Evolutionary conservation across 2,329 filamentous ascomycete genomes (phyloP).

Genomic region (Penicillium sp.): DNA sequence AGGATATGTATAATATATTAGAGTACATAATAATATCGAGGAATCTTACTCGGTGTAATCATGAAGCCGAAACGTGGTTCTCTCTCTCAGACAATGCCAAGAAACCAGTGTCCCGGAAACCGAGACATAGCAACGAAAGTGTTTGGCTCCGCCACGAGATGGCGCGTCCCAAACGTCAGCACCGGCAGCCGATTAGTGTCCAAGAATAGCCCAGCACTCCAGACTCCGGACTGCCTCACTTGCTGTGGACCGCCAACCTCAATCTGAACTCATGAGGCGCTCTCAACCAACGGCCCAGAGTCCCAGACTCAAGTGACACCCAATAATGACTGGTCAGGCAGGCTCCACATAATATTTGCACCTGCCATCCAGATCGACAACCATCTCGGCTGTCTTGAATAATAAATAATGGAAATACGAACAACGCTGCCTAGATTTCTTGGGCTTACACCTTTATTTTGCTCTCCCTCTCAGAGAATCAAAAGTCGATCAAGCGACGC

Average conservation of each 20-base stretch:
- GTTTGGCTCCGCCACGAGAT: conserved; percentile 18
- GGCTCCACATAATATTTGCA: conserved; percentile 10
- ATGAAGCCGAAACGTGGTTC: too few relatives aligned
- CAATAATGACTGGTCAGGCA: conserved; percentile 6
- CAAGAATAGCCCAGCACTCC: conserved; percentile 18
- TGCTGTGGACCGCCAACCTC: not conserved
- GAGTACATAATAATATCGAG: not conserved
- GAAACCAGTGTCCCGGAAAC: conserved; percentile 11
- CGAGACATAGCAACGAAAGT: not conserved
- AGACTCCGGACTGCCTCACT: not conserved
- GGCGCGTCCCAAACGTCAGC: conserved; percentile 21
- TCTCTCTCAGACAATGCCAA: conserved; percentile 5
- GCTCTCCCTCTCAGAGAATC: not conserved
- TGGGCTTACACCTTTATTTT: not conserved
- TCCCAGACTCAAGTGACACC: conserved; percentile 9
- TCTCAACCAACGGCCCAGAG: conserved; percentile 1
- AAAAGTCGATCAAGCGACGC: not conserved
- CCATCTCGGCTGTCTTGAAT: not conserved
- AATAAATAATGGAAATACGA: conserved; percentile 11
- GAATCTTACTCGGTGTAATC: not conserved
- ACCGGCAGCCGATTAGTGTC: conserved; percentile 9
- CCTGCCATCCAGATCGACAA: conserved; percentile 10
- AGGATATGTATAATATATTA: not conserved
- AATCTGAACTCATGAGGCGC: not conserved
- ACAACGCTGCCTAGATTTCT: conserved; percentile 4